A percentile compares a stretch with the other conserved stretches of the same genome.
Evolutionary conservation across 148 eudicot species (phyloP).

Genomic region (Rhododendron griersonianum): DNA sequence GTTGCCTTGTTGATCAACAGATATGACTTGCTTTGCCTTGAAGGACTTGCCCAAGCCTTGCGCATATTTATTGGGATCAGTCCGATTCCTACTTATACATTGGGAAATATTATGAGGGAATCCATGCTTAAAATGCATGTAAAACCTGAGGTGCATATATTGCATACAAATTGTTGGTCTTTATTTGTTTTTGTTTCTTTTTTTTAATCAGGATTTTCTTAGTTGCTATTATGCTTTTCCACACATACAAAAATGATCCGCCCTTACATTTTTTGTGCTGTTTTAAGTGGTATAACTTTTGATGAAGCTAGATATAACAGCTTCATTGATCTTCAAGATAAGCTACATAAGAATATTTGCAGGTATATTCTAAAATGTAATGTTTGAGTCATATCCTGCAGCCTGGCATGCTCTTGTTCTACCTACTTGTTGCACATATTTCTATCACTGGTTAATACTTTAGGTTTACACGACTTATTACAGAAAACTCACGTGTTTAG

Average conservation of each 20-base stretch:
- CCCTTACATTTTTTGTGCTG: constrained; percentile 88
- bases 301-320: constrained; percentile 89
- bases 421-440: background rate
- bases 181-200: background rate
- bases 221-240: background rate
- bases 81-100: constrained; percentile 55
- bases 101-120: constrained; percentile 34
- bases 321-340: constrained; percentile 96
- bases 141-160: constrained; percentile 61
- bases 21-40: constrained; percentile 95
- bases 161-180: background rate
- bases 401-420: background rate
- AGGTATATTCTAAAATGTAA: constrained; percentile 33
- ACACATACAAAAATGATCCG: constrained; percentile 59
- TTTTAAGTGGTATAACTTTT: constrained; percentile 79
- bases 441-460: background rate
- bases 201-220: background rate
- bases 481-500: background rate
- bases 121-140: constrained; percentile 81
- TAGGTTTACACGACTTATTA: background rate
- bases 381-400: background rate
- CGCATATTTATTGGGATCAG: constrained; percentile 67
- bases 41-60: constrained; percentile 80
- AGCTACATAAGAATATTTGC: constrained; percentile 94
- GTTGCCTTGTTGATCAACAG: constrained; percentile 24